Evolutionary conservation across 176 grass and related monocot species (phyloP).

Genomic region (Pontederia paniculata): DNA sequence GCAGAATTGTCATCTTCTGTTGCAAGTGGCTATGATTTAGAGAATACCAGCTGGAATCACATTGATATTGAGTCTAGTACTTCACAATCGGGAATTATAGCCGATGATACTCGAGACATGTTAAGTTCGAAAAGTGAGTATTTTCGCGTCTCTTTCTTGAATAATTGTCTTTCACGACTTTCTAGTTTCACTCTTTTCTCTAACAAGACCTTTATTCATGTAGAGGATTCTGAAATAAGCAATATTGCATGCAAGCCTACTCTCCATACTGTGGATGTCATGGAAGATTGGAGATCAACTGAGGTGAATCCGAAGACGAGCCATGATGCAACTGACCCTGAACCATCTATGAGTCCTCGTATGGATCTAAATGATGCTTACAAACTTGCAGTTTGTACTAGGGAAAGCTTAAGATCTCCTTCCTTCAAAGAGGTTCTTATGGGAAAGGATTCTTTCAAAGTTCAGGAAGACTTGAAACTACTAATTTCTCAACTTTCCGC

Average conservation of each 20-base stretch:
- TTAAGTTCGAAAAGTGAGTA: constrained; percentile 26
- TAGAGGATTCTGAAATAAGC: neutral
- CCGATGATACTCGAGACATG: constrained; percentile 13
- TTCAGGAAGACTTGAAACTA: constrained; percentile 66
- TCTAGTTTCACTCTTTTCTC: neutral
- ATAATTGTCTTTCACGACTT: neutral
- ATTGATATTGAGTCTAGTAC: constrained; percentile 6
- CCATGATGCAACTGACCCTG: constrained; percentile 21
- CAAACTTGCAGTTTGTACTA: constrained; percentile 42
- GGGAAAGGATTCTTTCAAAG: constrained; percentile 53
- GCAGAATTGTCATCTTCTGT: constrained; percentile 9
- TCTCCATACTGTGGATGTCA: neutral
- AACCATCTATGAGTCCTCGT: constrained; percentile 40
- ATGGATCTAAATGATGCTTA: constrained; percentile 72
- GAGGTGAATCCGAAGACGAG: constrained; percentile 32
- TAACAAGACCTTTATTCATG: neutral
- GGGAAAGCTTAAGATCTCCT: constrained; percentile 40
- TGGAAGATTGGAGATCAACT: neutral
- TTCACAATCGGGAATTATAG: constrained; percentile 10
- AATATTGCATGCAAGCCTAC: neutral
- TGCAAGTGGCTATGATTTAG: constrained; percentile 9
- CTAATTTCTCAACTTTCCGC: constrained; percentile 74
- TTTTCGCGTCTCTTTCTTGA: neutral
- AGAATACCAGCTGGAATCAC: constrained; percentile 23
- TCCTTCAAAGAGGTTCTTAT: constrained; percentile 68